Percentiles rank a stretch among this genome's conserved stretches.
phyloP scores from a whole-genome alignment of 768 basidiomycete species.

The Tulasnella sp. region DNA sequence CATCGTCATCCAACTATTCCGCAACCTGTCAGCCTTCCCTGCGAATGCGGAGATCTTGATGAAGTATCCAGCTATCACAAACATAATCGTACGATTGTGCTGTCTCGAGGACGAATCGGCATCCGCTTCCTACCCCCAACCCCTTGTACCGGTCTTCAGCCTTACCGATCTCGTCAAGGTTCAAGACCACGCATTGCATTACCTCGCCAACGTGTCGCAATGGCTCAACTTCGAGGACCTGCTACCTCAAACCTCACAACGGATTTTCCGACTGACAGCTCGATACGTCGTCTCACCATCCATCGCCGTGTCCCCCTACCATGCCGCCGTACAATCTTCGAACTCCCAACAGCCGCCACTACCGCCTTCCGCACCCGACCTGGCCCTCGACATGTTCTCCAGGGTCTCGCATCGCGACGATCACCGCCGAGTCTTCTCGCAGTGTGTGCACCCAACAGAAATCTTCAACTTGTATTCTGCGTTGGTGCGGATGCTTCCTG shows the following conservation, averaged over 20 bases:
- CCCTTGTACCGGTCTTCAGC: conserved; percentile 64
- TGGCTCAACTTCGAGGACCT: conserved; percentile 46
- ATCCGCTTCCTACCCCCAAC: conserved; percentile 40
- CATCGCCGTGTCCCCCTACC: conserved; percentile 65
- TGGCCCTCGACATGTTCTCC: conserved; percentile 85
- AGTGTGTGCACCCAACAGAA: conserved; percentile 59
- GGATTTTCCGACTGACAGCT: conserved; percentile 67
- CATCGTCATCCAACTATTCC: conserved; percentile 74
- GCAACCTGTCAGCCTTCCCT: conserved; percentile 75
- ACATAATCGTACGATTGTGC: conserved; percentile 71
- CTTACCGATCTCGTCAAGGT: conserved; percentile 70
- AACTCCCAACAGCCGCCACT: conserved; percentile 30
- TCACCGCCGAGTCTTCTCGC: conserved; percentile 74
- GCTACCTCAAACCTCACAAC: conserved; percentile 48
- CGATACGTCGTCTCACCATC: conserved; percentile 74
- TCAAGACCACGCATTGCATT: conserved; percentile 76
- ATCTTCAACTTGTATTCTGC: conserved; percentile 67
- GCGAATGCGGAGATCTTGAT: conserved; percentile 74
- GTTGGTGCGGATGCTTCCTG: conserved; percentile 82
- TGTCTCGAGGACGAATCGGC: conserved; percentile 44
- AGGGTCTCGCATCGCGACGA: conserved; percentile 73
- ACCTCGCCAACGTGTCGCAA: conserved; percentile 64
- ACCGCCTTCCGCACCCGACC: conserved; percentile 55
- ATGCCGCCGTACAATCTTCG: background rate
- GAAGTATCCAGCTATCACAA: conserved; percentile 63